A percentile compares a stretch with the other conserved stretches of the same genome.
Conservation (phyloP, 2,329 filamentous ascomycete species). For the Calonectria crousiana region DNA sequence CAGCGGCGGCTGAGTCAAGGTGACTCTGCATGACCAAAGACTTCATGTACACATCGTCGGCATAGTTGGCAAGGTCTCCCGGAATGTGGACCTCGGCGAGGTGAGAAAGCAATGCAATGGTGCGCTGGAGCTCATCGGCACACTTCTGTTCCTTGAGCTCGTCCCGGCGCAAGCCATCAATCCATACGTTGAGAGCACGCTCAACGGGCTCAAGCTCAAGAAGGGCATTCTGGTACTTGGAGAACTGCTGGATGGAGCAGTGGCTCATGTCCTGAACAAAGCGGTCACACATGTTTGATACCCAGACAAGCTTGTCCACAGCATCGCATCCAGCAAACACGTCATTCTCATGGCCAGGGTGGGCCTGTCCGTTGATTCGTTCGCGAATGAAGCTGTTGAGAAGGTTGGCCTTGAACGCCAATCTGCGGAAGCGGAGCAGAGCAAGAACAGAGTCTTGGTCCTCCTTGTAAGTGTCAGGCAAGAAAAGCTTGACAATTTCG, state of each 20-base stretch:
- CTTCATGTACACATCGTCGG: conserved; percentile 84
- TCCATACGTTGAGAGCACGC: conserved; percentile 87
- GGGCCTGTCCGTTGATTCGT: conserved; percentile 74
- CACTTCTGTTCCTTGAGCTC: conserved; percentile 89
- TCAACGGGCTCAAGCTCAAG: conserved; percentile 94
- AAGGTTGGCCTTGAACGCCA: conserved; percentile 88
- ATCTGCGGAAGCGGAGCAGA: conserved; percentile 86
- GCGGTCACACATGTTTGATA: conserved; percentile 84
- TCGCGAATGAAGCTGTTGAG: conserved; percentile 85
- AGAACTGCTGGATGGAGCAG: conserved; percentile 84
- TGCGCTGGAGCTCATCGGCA: conserved; percentile 83
- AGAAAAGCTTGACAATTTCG: conserved; percentile 87
- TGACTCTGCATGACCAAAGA: conserved; percentile 82
- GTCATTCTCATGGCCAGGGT: conserved; percentile 81
- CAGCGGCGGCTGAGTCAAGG: conserved; percentile 80
- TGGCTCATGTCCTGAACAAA: conserved; percentile 85
- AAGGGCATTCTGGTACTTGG: conserved; percentile 80
- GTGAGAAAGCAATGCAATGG: conserved; percentile 88
- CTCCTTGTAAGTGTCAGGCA: conserved; percentile 84
- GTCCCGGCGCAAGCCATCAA: conserved; percentile 85
- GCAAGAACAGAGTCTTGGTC: conserved; percentile 91
- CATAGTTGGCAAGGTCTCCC: conserved; percentile 77
- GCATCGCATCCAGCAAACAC: conserved; percentile 84
- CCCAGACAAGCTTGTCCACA: conserved; percentile 87
- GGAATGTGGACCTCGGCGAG: conserved; percentile 84